Percentiles rank a stretch among this genome's conserved stretches.
phyloP scores from a whole-genome alignment of 345 rosid genomes.

The Mallotus nudiflorus region DNA sequence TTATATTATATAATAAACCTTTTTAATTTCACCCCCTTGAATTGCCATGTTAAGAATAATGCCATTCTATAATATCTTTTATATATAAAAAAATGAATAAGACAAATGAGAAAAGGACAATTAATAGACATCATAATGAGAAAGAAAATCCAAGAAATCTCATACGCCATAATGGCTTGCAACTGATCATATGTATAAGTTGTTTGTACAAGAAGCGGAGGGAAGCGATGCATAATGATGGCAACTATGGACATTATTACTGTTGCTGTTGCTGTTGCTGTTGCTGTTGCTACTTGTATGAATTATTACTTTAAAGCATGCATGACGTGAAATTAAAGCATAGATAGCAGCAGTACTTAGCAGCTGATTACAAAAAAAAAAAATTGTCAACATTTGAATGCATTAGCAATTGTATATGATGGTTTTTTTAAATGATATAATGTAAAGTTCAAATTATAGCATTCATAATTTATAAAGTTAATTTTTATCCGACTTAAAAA shows the following conservation, averaged over 20 bases:
- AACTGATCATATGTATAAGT: too few species aligned
- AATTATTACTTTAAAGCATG: neutral
- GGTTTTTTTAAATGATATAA: too few species aligned
- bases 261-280: neutral
- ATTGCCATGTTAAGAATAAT: neutral
- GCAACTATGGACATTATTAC: neutral
- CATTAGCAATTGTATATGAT: too few species aligned
- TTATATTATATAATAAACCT: too few species aligned
- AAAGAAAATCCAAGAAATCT: neutral
- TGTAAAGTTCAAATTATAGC: too few species aligned
- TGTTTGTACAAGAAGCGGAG: neutral
- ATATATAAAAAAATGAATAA: neutral
- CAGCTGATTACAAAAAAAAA: neutral
- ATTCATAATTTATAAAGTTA: too few species aligned
- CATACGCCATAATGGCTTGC: neutral
- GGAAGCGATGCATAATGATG: slow-evolving; percentile 12
- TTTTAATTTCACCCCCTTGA: too few species aligned
- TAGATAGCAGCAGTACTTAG: neutral
- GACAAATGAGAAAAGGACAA: neutral
- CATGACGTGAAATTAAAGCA: slow-evolving; percentile 7
- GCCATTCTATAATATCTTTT: neutral
- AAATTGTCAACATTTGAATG: neutral
- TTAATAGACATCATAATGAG: neutral
- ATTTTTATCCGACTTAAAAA: too few species aligned
- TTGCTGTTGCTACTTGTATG: neutral